phyloP scores from a whole-genome alignment of 495 filamentous ascomycete genomes.

The Penicillium mononematosum region DNA sequence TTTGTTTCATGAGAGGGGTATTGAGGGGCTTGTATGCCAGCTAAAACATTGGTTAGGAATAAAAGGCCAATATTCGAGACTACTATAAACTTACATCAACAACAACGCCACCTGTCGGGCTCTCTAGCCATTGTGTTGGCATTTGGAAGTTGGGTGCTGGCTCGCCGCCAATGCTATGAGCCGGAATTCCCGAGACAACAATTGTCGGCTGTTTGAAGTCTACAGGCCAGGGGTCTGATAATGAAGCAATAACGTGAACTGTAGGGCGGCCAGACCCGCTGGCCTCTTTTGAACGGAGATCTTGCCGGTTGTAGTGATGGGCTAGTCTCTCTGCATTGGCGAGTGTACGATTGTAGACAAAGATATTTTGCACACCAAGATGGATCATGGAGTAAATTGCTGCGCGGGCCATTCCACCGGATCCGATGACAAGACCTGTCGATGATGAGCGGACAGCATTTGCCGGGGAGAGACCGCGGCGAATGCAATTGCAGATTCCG shows the following conservation, averaged over 20 bases:
- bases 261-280: slow-evolving; percentile 30
- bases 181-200: slow-evolving; percentile 71
- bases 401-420: slow-evolving; percentile 77
- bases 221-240: slow-evolving; percentile 61
- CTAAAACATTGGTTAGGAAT: slow-evolving; percentile 29
- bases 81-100: slow-evolving; percentile 56
- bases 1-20: slow-evolving; percentile 69
- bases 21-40: slow-evolving; percentile 70
- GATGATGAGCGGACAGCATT: slow-evolving; percentile 70
- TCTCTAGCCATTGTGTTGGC: slow-evolving; percentile 68
- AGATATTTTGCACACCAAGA: slow-evolving; percentile 71
- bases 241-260: slow-evolving; percentile 55
- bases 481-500: slow-evolving; percentile 66
- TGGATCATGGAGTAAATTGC: slow-evolving; percentile 78
- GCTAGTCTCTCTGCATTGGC: slow-evolving; percentile 62
- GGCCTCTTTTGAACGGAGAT: slow-evolving; percentile 25
- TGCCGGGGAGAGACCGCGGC: slow-evolving; percentile 70
- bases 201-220: slow-evolving; percentile 67
- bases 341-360: slow-evolving; percentile 67
- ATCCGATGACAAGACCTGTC: slow-evolving; percentile 70
- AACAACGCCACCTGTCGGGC: slow-evolving; percentile 75
- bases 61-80: background rate
- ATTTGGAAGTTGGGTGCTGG: slow-evolving; percentile 68
- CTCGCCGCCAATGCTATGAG: slow-evolving; percentile 59
- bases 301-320: slow-evolving; percentile 61